phyloP scores from a whole-genome alignment of 2,329 filamentous ascomycete genomes.

The Rhinocladiella mackenziei region DNA sequence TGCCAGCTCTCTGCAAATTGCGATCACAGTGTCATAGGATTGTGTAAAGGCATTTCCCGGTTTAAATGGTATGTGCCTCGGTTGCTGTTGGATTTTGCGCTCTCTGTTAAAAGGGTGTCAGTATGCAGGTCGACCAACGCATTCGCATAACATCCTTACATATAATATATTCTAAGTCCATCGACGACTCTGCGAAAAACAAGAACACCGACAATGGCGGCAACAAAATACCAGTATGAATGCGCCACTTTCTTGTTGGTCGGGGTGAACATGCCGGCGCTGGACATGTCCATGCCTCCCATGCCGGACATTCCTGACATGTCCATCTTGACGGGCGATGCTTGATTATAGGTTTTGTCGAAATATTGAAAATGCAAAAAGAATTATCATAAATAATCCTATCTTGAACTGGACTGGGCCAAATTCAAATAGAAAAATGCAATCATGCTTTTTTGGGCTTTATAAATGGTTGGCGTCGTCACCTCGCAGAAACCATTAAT shows the following conservation, averaged over 20 bases:
- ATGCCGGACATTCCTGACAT: conserved; percentile 26
- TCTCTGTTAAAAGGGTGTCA: conserved; percentile 5
- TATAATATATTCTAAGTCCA: conserved; percentile 1
- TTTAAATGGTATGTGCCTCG: conserved; percentile 11
- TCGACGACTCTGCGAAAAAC: conserved; percentile 16
- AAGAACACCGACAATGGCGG: conserved; percentile 14
- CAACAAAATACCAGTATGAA: conserved; percentile 25
- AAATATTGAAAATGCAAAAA: too few species aligned
- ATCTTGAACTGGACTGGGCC: too few species aligned
- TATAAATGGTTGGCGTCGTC: too few species aligned
- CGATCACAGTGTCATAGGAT: conserved; percentile 21
- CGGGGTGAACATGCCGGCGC: conserved; percentile 20
- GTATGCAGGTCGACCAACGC: too few species aligned
- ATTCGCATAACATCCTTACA: conserved; percentile 5
- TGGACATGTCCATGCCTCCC: conserved; percentile 27
- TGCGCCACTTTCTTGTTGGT: conserved; percentile 23
- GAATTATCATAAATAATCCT: too few species aligned
- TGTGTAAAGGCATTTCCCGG: conserved; percentile 21
- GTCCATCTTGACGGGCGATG: conserved; percentile 16
- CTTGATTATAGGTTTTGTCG: too few species aligned
- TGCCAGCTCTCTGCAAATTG: conserved; percentile 20
- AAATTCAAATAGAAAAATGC: too few species aligned
- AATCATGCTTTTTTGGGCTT: too few species aligned
- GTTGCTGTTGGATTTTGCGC: conserved; percentile 10
- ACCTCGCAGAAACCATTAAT: too few species aligned